Evolutionary conservation across 1,139 yeast genomes (phyloP).

Genomic region (Waltiozyma solani): DNA sequence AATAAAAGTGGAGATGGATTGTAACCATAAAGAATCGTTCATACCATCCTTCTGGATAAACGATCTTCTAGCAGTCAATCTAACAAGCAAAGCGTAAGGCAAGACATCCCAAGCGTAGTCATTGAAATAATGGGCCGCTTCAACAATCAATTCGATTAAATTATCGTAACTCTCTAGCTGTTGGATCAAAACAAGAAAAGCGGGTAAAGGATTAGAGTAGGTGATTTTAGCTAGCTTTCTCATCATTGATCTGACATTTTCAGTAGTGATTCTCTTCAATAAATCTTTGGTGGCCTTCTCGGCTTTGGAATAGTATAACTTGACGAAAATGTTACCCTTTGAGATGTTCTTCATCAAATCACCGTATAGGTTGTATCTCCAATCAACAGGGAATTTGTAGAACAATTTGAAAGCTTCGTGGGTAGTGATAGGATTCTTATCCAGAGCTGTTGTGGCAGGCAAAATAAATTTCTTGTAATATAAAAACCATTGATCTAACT

Average conservation of each 20-base stretch:
- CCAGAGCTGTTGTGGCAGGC: conserved; percentile 55
- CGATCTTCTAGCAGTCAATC: conserved; percentile 62
- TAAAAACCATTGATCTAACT: conserved; percentile 42
- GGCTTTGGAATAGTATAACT: conserved; percentile 56
- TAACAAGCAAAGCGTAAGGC: conserved; percentile 61
- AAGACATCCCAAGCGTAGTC: conserved; percentile 81
- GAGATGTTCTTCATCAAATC: conserved; percentile 53
- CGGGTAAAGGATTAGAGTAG: conserved; percentile 74
- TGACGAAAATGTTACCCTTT: conserved; percentile 48
- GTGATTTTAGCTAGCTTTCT: conserved; percentile 70
- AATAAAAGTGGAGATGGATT: conserved; percentile 55
- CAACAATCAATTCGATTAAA: conserved; percentile 67
- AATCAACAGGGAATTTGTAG: conserved; percentile 44
- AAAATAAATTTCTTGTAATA: conserved; percentile 58
- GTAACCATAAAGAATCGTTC: conserved; percentile 79
- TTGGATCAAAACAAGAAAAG: conserved; percentile 50
- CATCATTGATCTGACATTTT: conserved; percentile 71
- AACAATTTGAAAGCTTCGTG: conserved; percentile 52
- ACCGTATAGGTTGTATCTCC: conserved; percentile 74
- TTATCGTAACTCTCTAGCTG: conserved; percentile 92
- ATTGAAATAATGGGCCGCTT: conserved; percentile 71
- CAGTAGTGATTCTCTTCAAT: conserved; percentile 79
- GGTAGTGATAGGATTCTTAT: conserved; percentile 51
- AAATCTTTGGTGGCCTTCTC: conserved; percentile 78
- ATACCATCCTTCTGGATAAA: conserved; percentile 73